Evolutionary conservation across 345 rosid genomes (phyloP).

Genomic region (Physaria fendleri): DNA sequence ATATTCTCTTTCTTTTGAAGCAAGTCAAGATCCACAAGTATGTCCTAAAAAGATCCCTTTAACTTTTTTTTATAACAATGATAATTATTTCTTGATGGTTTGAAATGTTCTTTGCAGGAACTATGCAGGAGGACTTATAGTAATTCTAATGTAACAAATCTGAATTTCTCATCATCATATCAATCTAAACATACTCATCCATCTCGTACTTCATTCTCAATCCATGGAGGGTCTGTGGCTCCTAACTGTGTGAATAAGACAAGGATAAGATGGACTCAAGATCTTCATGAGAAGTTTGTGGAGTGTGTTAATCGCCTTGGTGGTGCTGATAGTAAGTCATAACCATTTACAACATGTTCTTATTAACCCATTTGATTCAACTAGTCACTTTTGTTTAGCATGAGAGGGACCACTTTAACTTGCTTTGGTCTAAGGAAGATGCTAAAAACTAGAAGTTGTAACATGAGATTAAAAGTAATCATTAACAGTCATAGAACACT

Average conservation of each 20-base stretch:
- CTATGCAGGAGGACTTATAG: conserved; percentile 13
- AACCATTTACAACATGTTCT: not conserved
- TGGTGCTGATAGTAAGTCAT: conserved; percentile 59
- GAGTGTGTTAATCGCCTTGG: conserved; percentile 74
- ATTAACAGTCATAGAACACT: not conserved
- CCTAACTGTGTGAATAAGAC: conserved; percentile 39
- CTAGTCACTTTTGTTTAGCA: conserved; percentile 4
- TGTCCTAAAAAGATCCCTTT: not conserved
- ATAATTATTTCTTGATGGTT: not conserved
- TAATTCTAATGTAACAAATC: conserved; percentile 27
- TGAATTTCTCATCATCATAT: conserved; percentile 25
- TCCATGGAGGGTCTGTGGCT: conserved; percentile 11
- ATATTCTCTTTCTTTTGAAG: conserved; percentile 35
- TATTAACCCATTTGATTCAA: not conserved
- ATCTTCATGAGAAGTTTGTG: conserved; percentile 85
- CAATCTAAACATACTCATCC: conserved; percentile 14
- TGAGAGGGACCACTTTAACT: not conserved
- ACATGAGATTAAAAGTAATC: not conserved
- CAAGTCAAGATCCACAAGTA: conserved; percentile 49
- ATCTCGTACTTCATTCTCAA: conserved; percentile 13
- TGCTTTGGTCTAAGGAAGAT: not conserved
- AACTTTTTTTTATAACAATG: not conserved
- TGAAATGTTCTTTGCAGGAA: conserved; percentile 24
- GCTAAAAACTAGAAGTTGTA: not conserved
- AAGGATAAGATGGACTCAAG: conserved; percentile 81